A percentile compares a stretch with the other conserved stretches of the same genome.
These are phyloP conservation scores for Rhodotorula paludigena DNA, from an alignment of 768 basidiomycete species.

Conservation along the genomic window DNA sequence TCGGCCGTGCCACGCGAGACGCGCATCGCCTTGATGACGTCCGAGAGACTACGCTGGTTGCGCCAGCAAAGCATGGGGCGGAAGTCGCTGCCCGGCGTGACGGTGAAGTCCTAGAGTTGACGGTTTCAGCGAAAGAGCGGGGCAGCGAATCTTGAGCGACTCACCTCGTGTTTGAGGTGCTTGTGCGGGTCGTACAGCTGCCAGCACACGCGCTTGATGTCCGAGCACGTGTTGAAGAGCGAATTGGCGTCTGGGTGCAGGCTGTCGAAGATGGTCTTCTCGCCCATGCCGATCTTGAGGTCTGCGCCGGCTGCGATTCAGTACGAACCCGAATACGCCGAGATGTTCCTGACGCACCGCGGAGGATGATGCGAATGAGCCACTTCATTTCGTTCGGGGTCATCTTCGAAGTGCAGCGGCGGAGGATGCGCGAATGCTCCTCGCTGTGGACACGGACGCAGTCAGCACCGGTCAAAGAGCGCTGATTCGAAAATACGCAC, in stretches of 20 bases:
- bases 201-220: slow-evolving; percentile 88
- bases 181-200: slow-evolving; percentile 71
- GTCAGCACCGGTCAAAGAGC: not conserved
- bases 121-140: not conserved
- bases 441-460: slow-evolving; percentile 54
- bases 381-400: slow-evolving; percentile 88
- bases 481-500: slow-evolving; percentile 50
- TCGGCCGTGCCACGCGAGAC: slow-evolving; percentile 35
- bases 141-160: slow-evolving; percentile 52
- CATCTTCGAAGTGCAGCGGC: slow-evolving; percentile 58
- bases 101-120: slow-evolving; percentile 64
- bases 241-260: slow-evolving; percentile 94
- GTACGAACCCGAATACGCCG: not conserved
- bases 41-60: slow-evolving; percentile 71
- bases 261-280: slow-evolving; percentile 81
- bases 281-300: slow-evolving; percentile 85
- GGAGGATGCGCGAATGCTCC: slow-evolving; percentile 67
- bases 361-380: slow-evolving; percentile 92
- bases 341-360: slow-evolving; percentile 56
- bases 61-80: slow-evolving; percentile 94
- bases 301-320: slow-evolving; percentile 53
- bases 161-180: slow-evolving; percentile 50
- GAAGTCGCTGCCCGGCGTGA: slow-evolving; percentile 78
- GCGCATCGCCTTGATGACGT: slow-evolving; percentile 76
- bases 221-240: slow-evolving; percentile 92